Percentiles rank a stretch among this genome's conserved stretches.
These are phyloP conservation scores for maize (Zea mays) DNA, from an alignment of 176 grass and related monocot genomes.

Conservation along the genomic window Zm-B73-REFERENCE-NAM-5.0 NC_050104.1:29501501-29502000, in stretches of 20 bases:
- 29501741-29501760: slow-evolving; percentile 96
- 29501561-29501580: slow-evolving; percentile 74
- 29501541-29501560: slow-evolving; percentile 61
- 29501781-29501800: neutral
- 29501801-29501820: neutral
- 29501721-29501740: slow-evolving; percentile 93
- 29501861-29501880: neutral
- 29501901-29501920: slow-evolving; percentile 98
- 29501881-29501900: neutral
- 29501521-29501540: slow-evolving; percentile 82
- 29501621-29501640: slow-evolving; percentile 94
- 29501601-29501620: slow-evolving; percentile 81
- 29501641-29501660: slow-evolving; percentile 97
- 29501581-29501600: slow-evolving; percentile 59
- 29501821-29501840: neutral
- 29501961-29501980: slow-evolving; percentile 88
- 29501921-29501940: slow-evolving; percentile 96
- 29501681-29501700: slow-evolving; percentile 93
- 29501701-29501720: slow-evolving; percentile 96
- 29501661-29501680: slow-evolving; percentile 89
- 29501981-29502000: slow-evolving; percentile 99
- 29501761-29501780: slow-evolving; percentile 72
- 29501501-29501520: slow-evolving; percentile 99
- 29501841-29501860: neutral
- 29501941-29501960: slow-evolving; percentile 93